These are phyloP conservation scores for Verticillium longisporum DNA, from an alignment of 2,329 filamentous ascomycete species.

Conservation along the genomic window DNA sequence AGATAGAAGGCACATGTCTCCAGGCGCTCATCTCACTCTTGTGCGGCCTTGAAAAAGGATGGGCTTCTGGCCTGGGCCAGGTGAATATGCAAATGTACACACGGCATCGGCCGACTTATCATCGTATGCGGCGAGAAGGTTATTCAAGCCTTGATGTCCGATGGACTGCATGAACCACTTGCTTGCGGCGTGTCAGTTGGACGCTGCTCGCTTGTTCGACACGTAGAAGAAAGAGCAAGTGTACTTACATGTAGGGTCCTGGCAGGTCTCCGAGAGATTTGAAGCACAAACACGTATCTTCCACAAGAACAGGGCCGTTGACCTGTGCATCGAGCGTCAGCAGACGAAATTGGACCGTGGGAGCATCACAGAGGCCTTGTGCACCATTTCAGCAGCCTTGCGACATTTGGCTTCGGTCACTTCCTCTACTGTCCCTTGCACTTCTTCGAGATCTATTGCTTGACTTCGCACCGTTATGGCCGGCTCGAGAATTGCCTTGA, in stretches of 20 bases:
- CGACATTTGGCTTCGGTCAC: slow-evolving; percentile 84
- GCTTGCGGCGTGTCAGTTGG: slow-evolving; percentile 35
- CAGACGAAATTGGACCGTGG: neutral
- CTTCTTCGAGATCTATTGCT: slow-evolving; percentile 74
- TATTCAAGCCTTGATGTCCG: slow-evolving; percentile 81
- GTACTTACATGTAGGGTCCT: slow-evolving; percentile 80
- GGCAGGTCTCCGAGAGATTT: slow-evolving; percentile 85
- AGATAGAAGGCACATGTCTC: neutral
- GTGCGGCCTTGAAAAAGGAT: slow-evolving; percentile 90
- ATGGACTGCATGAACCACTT: slow-evolving; percentile 90
- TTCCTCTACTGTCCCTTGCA: slow-evolving; percentile 89
- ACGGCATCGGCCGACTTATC: slow-evolving; percentile 91
- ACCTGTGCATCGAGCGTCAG: slow-evolving; percentile 42
- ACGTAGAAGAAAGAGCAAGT: neutral
- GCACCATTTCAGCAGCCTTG: slow-evolving; percentile 70
- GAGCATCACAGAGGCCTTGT: slow-evolving; percentile 11
- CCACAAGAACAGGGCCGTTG: slow-evolving; percentile 82
- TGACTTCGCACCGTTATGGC: slow-evolving; percentile 69
- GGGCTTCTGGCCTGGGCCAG: slow-evolving; percentile 76
- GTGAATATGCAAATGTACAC: slow-evolving; percentile 90
- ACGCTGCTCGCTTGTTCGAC: neutral
- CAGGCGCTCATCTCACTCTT: slow-evolving; percentile 52
- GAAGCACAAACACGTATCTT: slow-evolving; percentile 94
- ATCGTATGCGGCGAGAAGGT: slow-evolving; percentile 78
- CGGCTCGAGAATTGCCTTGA: slow-evolving; percentile 74